Evolutionary conservation across 148 eudicot species (phyloP).

Genomic region (Camellia japonica): DNA sequence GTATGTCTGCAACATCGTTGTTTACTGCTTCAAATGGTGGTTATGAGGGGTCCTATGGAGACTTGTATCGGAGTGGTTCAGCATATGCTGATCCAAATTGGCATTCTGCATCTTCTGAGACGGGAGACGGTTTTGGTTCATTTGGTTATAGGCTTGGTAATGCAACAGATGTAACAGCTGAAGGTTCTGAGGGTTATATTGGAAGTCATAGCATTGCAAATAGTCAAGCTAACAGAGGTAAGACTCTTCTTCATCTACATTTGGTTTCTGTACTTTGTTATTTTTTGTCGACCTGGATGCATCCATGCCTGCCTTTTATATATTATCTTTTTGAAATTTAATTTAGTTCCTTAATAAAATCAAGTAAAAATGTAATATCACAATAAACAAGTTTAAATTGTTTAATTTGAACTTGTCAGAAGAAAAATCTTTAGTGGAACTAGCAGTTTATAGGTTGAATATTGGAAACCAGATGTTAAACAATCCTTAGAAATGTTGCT

Average conservation of each 20-base stretch:
- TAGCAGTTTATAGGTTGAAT: background rate
- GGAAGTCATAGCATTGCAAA: slow-evolving; percentile 55
- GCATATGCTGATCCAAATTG: slow-evolving; percentile 64
- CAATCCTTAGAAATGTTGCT: background rate
- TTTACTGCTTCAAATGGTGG: slow-evolving; percentile 46
- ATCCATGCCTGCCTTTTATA: background rate
- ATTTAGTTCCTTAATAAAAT: background rate
- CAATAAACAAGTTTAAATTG: background rate
- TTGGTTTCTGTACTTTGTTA: background rate
- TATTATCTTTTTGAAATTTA: background rate
- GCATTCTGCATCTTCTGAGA: slow-evolving; percentile 58
- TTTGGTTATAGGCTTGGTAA: slow-evolving; percentile 63
- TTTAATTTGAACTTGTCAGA: background rate
- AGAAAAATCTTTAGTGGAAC: background rate
- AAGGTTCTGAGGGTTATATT: slow-evolving; percentile 60
- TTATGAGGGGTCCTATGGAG: slow-evolving; percentile 62
- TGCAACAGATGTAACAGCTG: slow-evolving; percentile 45
- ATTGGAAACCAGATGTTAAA: background rate
- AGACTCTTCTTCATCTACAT: background rate
- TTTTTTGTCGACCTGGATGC: background rate
- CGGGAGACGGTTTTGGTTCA: slow-evolving; percentile 50
- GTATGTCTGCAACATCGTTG: slow-evolving; percentile 35
- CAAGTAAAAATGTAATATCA: background rate
- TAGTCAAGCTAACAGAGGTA: slow-evolving; percentile 81
- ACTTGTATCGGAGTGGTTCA: slow-evolving; percentile 44